Conservation (phyloP, 495 filamentous ascomycete genomes). For the Podospora pseudocomata region DNA sequence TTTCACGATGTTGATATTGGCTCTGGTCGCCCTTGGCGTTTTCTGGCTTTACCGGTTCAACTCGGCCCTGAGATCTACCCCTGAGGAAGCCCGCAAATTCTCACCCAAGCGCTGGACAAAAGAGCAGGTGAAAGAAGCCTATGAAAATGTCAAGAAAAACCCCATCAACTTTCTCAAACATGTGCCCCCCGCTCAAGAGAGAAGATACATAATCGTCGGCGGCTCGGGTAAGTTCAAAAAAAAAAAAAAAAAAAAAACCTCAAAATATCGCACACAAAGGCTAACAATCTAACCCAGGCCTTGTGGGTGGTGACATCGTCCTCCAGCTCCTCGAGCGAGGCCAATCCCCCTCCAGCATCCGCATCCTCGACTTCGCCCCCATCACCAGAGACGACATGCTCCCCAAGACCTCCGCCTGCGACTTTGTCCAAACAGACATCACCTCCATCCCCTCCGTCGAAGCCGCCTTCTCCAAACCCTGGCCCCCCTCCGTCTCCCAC, state of each 20-base stretch:
- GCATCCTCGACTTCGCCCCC: conserved; percentile 50
- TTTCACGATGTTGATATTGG: not conserved
- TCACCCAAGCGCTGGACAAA: conserved; percentile 53
- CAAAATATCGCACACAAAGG: not conserved
- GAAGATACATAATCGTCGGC: conserved; percentile 57
- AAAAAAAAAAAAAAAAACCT: not conserved
- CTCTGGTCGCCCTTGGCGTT: conserved; percentile 28
- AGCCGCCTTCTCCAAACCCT: conserved; percentile 49
- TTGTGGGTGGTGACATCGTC: conserved; percentile 56
- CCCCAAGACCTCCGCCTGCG: conserved; percentile 37
- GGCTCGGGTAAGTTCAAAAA: conserved; percentile 44
- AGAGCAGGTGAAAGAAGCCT: conserved; percentile 46
- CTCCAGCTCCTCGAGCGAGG: conserved; percentile 53
- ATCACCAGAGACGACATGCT: conserved; percentile 41
- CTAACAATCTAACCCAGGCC: conserved; percentile 33
- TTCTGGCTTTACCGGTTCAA: conserved; percentile 53
- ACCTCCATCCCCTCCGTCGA: conserved; percentile 42
- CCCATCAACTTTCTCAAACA: conserved; percentile 48
- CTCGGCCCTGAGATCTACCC: conserved; percentile 45
- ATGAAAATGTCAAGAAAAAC: conserved; percentile 41
- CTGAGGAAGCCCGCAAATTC: conserved; percentile 39
- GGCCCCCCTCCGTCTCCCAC: conserved; percentile 42
- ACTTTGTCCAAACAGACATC: conserved; percentile 53
- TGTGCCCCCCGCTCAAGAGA: conserved; percentile 50
- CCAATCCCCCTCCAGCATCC: conserved; percentile 50